Conservation (phyloP, 1,139 yeast species). For the Diutina mesorugosa region DNA sequence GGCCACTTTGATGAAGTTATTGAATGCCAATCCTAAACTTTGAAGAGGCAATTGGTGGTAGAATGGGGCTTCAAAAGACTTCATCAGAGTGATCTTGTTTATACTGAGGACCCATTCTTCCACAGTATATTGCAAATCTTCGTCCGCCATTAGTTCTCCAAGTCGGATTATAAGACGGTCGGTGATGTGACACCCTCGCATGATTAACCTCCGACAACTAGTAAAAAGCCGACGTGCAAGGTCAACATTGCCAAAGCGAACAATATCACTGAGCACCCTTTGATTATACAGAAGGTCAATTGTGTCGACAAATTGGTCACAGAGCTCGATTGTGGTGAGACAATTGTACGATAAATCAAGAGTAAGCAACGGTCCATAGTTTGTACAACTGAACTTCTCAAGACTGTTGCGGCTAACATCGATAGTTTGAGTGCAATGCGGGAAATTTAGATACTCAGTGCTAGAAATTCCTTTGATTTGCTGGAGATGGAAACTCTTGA, state of each 20-base stretch:
- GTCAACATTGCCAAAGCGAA: not conserved
- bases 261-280: not conserved
- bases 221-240: not conserved
- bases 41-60: not conserved
- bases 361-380: not conserved
- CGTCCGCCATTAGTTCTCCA: not conserved
- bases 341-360: not conserved
- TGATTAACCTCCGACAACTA: not conserved
- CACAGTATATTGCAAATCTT: not conserved
- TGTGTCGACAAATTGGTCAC: not conserved
- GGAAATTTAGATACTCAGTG: not conserved
- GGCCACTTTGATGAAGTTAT: not conserved
- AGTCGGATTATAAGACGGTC: not conserved
- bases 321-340: not conserved
- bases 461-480: not conserved
- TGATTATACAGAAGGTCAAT: not conserved
- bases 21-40: not conserved
- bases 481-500: not conserved
- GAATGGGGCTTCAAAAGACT: not conserved
- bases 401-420: not conserved
- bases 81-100: not conserved
- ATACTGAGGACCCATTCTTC: not conserved
- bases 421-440: not conserved
- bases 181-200: not conserved
- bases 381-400: not conserved